Base-by-base conservation (phyloP, 1,284 basidiomycete genomes). In the Phellopilus nigrolimitatus region DNA sequence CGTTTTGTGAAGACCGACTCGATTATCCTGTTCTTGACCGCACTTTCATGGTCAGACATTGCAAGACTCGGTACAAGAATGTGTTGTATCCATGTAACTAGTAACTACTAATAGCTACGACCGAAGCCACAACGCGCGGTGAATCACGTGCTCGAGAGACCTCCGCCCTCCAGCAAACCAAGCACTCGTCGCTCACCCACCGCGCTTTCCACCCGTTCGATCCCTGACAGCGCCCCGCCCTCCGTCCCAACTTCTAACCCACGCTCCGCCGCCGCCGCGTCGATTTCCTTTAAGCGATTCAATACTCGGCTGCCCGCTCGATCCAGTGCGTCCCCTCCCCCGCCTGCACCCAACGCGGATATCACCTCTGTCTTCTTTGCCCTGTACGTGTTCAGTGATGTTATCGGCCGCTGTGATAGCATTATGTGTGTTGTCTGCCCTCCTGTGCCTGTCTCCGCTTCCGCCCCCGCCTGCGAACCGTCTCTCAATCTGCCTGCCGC, bases 1-100 rank as follows among this genome's bases (percentile, higher is more conserved):
- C 82, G 74, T 60, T 80, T 79, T 27, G 82, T 77, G 70, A 97
- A 95, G 2, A 95, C 83, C 5, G 92, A 94, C 1, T 77, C 69
- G 58, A 91, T 82, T 60, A 97, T 95, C 57, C 82, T 79, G 60
- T 82, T 76, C 55, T 75, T 78, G 55, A 67, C 64, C 13, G 15
- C 33, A 33, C 68, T 66, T 27, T 75, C 74, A 58, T 73, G 71
- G 63, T 85, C 81, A 44, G 75, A 65, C 82, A 87, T 85, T 27
- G 38, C 41, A 38, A 21, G n/a, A n/a, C n/a, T n/a, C 34, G 8
- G 21, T 28, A 25, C n/a, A 44, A 24, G 10, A 3, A 47, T 12
- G n/a, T n/a, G 34, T 38, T 34, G 31, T 50, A 7, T 24, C 27
- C 15, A 37, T 37, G 7, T 24, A 42, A 24, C 9, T 13, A 25